A percentile compares a stretch with the other conserved stretches of the same genome.
These are phyloP conservation scores for Ramichloridium luteum DNA, from an alignment of 2,329 filamentous ascomycete species.

Conservation along the genomic window DNA sequence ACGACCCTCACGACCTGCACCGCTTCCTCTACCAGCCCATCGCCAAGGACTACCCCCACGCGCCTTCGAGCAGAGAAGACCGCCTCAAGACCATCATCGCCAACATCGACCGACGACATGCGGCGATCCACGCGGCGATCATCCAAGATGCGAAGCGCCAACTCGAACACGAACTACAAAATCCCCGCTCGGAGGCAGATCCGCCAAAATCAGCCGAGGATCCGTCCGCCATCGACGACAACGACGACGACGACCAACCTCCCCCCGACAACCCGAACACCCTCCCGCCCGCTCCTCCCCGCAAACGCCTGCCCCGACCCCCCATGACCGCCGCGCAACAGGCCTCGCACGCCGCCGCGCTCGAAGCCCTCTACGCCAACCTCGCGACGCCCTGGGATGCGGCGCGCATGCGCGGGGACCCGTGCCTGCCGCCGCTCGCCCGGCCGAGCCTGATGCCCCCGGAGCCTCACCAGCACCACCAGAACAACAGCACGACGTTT, in stretches of 20 bases:
- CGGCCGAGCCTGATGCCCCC: no score
- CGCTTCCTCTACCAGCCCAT: conserved; percentile 12
- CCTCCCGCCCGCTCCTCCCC: not conserved
- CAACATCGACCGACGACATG: conserved; percentile 12
- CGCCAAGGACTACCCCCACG: conserved; percentile 7
- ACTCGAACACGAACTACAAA: not conserved
- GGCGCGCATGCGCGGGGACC: no score
- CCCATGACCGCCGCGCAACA: not conserved
- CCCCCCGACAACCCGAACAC: conserved; percentile 10
- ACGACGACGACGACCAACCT: not conserved
- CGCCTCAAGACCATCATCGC: conserved; percentile 14
- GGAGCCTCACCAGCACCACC: no score
- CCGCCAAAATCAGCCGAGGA: not conserved
- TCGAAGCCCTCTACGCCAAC: no score
- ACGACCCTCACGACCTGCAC: no score
- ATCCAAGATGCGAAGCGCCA: conserved; percentile 2
- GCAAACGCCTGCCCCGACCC: not conserved
- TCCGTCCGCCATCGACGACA: not conserved
- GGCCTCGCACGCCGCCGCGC: no score
- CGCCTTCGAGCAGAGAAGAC: conserved; percentile 11
- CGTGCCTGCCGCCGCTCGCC: no score
- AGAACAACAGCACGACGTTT: no score
- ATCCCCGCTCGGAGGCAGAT: not conserved
- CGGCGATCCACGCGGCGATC: conserved; percentile 1
- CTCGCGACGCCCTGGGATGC: no score